A percentile compares a stretch with the other conserved stretches of the same genome.
Evolutionary conservation across 2,329 filamentous ascomycete species (phyloP).

Genomic region (Gremmenia infestans): DNA sequence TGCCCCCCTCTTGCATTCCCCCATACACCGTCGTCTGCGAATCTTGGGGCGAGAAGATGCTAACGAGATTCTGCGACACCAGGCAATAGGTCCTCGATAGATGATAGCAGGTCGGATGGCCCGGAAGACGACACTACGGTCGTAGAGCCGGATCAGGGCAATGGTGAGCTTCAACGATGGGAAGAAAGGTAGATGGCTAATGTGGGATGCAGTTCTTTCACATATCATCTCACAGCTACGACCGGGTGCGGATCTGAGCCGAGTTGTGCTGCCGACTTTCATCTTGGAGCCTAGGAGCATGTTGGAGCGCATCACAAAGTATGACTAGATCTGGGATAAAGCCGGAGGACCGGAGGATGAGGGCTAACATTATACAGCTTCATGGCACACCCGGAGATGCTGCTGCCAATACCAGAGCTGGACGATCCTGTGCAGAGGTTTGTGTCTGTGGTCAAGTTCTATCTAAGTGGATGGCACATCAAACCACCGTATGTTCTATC

Average conservation of each 20-base stretch:
- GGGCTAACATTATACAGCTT: slow-evolving; percentile 56
- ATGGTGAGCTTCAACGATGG: slow-evolving; percentile 55
- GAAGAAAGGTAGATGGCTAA: slow-evolving; percentile 10
- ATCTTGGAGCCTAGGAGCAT: slow-evolving; percentile 97
- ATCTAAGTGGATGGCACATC: slow-evolving; percentile 97
- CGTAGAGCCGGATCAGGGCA: slow-evolving; percentile 89
- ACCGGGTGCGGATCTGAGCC: slow-evolving; percentile 89
- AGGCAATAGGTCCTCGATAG: slow-evolving; percentile 39
- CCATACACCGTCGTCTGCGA: too few relatives aligned
- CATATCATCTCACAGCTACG: slow-evolving; percentile 97
- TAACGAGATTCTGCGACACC: slow-evolving; percentile 6
- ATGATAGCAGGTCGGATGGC: slow-evolving; percentile 32
- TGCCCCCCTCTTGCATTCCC: not conserved
- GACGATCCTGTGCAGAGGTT: slow-evolving; percentile 89
- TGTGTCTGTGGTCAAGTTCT: slow-evolving; percentile 94
- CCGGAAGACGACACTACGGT: slow-evolving; percentile 71
- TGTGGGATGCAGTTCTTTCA: slow-evolving; percentile 63
- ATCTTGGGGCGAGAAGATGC: not conserved
- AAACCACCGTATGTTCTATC: slow-evolving; percentile 73
- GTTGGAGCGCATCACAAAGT: slow-evolving; percentile 99
- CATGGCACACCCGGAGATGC: slow-evolving; percentile 97
- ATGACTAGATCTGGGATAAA: slow-evolving; percentile 32
- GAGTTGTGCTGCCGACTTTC: slow-evolving; percentile 93
- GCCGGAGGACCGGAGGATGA: not conserved
- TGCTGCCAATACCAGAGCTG: slow-evolving; percentile 80